phyloP scores from a whole-genome alignment of 2,329 filamentous ascomycete species.

The Epichloe amarillans region DNA sequence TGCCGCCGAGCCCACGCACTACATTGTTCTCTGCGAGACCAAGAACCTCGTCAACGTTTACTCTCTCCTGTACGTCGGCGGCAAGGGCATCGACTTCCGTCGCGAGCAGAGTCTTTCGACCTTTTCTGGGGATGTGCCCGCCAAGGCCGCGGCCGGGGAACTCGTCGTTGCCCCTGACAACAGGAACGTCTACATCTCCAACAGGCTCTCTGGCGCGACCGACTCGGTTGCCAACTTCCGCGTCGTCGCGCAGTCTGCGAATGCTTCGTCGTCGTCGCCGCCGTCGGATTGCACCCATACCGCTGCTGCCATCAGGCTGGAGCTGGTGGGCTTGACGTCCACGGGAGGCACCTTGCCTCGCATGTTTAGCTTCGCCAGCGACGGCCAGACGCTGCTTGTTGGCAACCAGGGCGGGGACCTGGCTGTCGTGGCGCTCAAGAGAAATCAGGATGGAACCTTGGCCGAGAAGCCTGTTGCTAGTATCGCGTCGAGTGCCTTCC shows the following conservation, averaged over 20 bases:
- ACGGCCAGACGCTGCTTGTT: conserved; percentile 28
- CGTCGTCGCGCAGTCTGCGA: conserved; percentile 7
- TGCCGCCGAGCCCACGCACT: conserved; percentile 25
- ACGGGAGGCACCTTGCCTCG: conserved; percentile 28
- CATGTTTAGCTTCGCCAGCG: conserved; percentile 29
- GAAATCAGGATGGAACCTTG: conserved; percentile 16
- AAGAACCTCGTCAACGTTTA: conserved; percentile 31
- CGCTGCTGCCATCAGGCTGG: conserved; percentile 14
- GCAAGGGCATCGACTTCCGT: conserved; percentile 22
- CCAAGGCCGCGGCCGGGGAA: conserved; percentile 32
- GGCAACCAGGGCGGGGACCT: conserved; percentile 30
- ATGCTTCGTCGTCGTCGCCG: conserved; percentile 1
- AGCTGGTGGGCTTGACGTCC: conserved; percentile 20
- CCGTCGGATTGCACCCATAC: conserved; percentile 8
- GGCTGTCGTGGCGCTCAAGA: conserved; percentile 26
- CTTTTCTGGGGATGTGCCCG: conserved; percentile 21
- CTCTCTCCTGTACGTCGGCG: conserved; percentile 23
- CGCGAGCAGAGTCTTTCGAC: conserved; percentile 25
- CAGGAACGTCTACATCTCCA: conserved; percentile 36
- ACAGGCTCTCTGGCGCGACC: conserved; percentile 31
- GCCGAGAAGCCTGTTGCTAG: conserved; percentile 14
- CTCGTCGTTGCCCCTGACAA: conserved; percentile 28
- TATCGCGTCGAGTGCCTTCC: conserved; percentile 14
- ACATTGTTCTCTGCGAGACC: conserved; percentile 33
- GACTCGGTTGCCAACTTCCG: conserved; percentile 36